phyloP scores from a whole-genome alignment of 1,284 basidiomycete genomes.

The Marasmius fiardii region DNA sequence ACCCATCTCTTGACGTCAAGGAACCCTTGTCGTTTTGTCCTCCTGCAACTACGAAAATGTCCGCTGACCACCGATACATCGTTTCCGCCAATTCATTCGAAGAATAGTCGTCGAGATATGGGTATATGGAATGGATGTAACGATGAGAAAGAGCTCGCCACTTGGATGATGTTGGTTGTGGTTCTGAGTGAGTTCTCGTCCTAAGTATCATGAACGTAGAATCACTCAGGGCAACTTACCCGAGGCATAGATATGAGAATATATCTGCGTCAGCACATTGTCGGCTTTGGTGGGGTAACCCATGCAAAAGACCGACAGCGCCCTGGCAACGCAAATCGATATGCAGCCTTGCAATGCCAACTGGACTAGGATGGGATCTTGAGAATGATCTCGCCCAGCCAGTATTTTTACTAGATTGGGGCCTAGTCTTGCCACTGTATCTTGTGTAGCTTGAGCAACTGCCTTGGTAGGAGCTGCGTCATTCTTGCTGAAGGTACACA shows the following conservation, averaged over 20 bases:
- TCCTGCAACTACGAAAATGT: slow-evolving; percentile 62
- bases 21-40: slow-evolving; percentile 36
- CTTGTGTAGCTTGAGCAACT: slow-evolving; percentile 45
- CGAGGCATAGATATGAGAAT: slow-evolving; percentile 57
- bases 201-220: slow-evolving; percentile 9
- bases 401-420: slow-evolving; percentile 55
- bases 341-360: slow-evolving; percentile 69
- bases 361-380: slow-evolving; percentile 71
- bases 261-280: slow-evolving; percentile 59
- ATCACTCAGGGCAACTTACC: slow-evolving; percentile 35
- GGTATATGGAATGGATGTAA: slow-evolving; percentile 64
- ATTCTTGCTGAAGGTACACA: slow-evolving; percentile 46
- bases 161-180: slow-evolving; percentile 70
- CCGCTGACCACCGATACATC: slow-evolving; percentile 65
- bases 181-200: slow-evolving; percentile 39
- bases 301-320: slow-evolving; percentile 66
- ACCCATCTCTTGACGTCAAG: slow-evolving; percentile 36
- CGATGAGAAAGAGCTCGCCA: slow-evolving; percentile 70
- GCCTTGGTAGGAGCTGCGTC: slow-evolving; percentile 30
- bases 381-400: slow-evolving; percentile 59
- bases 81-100: slow-evolving; percentile 65
- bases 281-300: slow-evolving; percentile 70
- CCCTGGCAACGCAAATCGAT: slow-evolving; percentile 59
- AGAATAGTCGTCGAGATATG: slow-evolving; percentile 60
- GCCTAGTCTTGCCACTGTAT: slow-evolving; percentile 59